A percentile compares a stretch with the other conserved stretches of the same genome.
Conservation (phyloP, 768 basidiomycete genomes). For the Tulasnella sp. region DNA sequence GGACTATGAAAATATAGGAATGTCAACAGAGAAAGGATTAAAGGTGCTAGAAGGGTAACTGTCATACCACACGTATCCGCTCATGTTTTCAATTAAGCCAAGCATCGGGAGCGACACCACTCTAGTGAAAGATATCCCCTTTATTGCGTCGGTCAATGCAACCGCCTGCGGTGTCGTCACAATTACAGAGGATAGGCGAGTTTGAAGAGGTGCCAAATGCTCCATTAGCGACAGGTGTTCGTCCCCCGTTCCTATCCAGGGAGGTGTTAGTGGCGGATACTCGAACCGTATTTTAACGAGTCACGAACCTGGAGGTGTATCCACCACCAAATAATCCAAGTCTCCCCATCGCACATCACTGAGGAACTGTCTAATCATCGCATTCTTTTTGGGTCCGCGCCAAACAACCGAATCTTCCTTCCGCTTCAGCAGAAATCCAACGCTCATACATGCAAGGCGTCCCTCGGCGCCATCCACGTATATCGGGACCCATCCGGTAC, state of each 20-base stretch:
- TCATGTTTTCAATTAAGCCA: constrained; percentile 97
- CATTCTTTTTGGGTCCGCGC: constrained; percentile 98
- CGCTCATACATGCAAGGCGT: constrained; percentile 88
- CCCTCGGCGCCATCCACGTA: constrained; percentile 76
- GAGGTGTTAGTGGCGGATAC: background rate
- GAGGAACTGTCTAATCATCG: constrained; percentile 94
- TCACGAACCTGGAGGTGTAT: constrained; percentile 87
- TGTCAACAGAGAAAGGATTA: background rate
- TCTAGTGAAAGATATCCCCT: constrained; percentile 92
- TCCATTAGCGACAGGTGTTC: constrained; percentile 95
- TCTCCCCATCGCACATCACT: constrained; percentile 94
- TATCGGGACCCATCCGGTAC: constrained; percentile 95
- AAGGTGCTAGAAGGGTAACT: background rate
- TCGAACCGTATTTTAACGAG: background rate
- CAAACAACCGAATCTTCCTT: constrained; percentile 92
- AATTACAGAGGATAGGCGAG: constrained; percentile 72
- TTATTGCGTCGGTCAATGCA: constrained; percentile 89
- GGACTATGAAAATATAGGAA: constrained; percentile 37
- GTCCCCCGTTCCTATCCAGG: constrained; percentile 83
- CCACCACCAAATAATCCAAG: constrained; percentile 84
- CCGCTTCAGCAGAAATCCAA: constrained; percentile 87
- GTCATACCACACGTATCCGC: constrained; percentile 73
- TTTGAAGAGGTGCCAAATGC: constrained; percentile 78
- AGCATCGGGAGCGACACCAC: constrained; percentile 78
- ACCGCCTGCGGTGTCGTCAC: constrained; percentile 98